Base-by-base conservation (phyloP, 371 early-diverging fungal species). In the Actinomortierella ambigua region DNA sequence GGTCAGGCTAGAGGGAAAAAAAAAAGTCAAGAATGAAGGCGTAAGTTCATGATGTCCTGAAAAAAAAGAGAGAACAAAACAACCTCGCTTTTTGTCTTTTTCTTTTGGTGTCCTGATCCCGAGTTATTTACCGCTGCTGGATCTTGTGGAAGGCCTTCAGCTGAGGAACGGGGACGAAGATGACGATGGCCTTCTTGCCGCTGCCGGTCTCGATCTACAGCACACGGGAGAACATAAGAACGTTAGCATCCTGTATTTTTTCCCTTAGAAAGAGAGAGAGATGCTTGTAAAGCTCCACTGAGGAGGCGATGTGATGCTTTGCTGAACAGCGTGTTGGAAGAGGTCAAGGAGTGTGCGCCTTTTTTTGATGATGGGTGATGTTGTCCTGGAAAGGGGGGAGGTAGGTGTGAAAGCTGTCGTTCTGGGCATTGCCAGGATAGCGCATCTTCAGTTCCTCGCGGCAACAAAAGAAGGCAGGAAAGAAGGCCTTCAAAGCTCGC, bases 81-180 rank as follows among this genome's bases (percentile, higher is more conserved):
- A n/a, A n/a, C n/a, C n/a, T n/a, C 17, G n/a, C 8, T 4, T 14
- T 26, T 40, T n/a, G 39, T 15, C 15, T 50, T 50, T 15, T 18
- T 50, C 24, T 34, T 4, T 11, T 34, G 34, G 34, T 6, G 4
- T 34, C 34, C 11, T 34, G 34, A 6, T 34, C 15, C 22, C 34
- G 22, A 18, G n/a, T 41, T 7, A 46, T 57, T 27, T 83, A 85
- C 85, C 95, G 88, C 78, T 86, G 82, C 83, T 95, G 96, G 79
- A 96, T 87, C 88, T 95, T 94, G 90, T 93, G 91, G 91, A 93
- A 95, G 57, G 88, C 89, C 89, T 93, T 93, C 73, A 94, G 82
- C 67, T 83, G 82, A 58, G 98, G 97, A 57, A 97, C 95, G 64
- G 98, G 98, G 53, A 98, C 96, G 79, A 95, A 97, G 85, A 98